Evolutionary conservation across 2,329 filamentous ascomycete species (phyloP), one percentile per base, ranked within the genome.

Genomic region (Lasiodiplodia theobromae): DNA sequence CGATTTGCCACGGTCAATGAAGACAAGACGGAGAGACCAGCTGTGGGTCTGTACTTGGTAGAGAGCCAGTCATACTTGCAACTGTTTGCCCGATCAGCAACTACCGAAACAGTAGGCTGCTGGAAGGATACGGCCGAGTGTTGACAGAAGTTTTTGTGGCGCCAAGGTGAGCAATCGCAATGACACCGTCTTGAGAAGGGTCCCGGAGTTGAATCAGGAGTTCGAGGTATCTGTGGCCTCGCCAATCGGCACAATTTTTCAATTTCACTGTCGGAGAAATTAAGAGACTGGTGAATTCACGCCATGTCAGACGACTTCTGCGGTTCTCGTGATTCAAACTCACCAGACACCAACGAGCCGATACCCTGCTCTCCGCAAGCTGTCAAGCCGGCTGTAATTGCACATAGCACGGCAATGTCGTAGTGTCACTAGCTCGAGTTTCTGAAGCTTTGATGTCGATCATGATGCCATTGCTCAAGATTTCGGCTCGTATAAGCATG

Each of bases 401-500:
- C 8, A 34, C 31, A 10, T 7, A 34, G 0, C 31, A 34, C 31
- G 7, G 31, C 31, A 34, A 7, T 34, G 8, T 10, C 8, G 7
- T 44, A 18, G 16, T 7, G 40, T 18, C 16, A 44, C 40, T 18
- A 44, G 40, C 40, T 44, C 4, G 6, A 34, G 31, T 34, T 34
- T 2, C 23, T 7, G 23, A n/a, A 37, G 53, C 12, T 40, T 31
- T 34, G 12, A 31, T 8, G 8, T 40, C n/a, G 40, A 21, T 23
- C 6, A 11, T 34, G 7, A 6, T 52, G 10, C 25, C 25, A 31
- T n/a, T 60, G 21, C 40, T 68, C 37, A 68, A 44, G 47, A 53
- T 16, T 68, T 68, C 4, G 69, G 84, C 77, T 92, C 93, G 78
- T 94, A 96, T 70, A 99, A 82, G 80, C 94, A 97, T 68, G 87